These are phyloP conservation scores for Rhodofomes roseus DNA, from an alignment of 1,284 basidiomycete species.

Conservation along the genomic window DNA sequence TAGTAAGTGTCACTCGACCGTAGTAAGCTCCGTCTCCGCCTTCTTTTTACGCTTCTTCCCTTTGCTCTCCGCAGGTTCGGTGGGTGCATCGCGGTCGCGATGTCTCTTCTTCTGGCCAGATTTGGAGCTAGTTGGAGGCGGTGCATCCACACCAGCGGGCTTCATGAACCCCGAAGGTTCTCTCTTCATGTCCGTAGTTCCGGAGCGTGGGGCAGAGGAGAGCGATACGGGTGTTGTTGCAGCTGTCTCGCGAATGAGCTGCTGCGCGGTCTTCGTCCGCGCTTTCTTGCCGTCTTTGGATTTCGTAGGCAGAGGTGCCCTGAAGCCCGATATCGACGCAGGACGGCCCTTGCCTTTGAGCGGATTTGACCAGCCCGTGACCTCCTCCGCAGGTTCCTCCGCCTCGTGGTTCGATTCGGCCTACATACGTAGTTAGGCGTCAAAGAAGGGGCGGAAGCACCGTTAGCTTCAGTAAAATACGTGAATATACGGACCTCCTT, in stretches of 20 bases:
- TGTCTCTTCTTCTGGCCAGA: slow-evolving; percentile 16
- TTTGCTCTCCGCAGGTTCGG: slow-evolving; percentile 10
- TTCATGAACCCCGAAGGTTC: slow-evolving; percentile 40
- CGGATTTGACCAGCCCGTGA: neutral
- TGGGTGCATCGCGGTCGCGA: slow-evolving; percentile 13
- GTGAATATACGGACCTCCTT: slow-evolving; percentile 17
- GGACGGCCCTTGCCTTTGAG: slow-evolving; percentile 14
- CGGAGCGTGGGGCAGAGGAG: slow-evolving; percentile 8
- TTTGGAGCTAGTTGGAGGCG: slow-evolving; percentile 17
- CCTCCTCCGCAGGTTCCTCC: neutral
- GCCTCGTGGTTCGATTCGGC: neutral
- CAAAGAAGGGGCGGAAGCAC: neutral
- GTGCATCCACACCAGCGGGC: slow-evolving; percentile 53
- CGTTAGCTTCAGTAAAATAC: neutral
- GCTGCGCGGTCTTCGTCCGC: slow-evolving; percentile 41
- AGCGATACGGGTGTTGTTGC: slow-evolving; percentile 16
- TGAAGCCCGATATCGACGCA: slow-evolving; percentile 30
- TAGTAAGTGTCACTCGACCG: neutral
- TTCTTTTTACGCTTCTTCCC: slow-evolving; percentile 21
- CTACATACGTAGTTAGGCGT: neutral
- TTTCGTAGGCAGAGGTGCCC: slow-evolving; percentile 16
- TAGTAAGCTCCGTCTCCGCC: slow-evolving; percentile 5
- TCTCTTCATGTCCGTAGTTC: slow-evolving; percentile 39
- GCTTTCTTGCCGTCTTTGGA: slow-evolving; percentile 21
- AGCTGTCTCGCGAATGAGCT: slow-evolving; percentile 47